phyloP scores from a whole-genome alignment of 2,329 filamentous ascomycete species.

The Cladosporium sp. region DNA sequence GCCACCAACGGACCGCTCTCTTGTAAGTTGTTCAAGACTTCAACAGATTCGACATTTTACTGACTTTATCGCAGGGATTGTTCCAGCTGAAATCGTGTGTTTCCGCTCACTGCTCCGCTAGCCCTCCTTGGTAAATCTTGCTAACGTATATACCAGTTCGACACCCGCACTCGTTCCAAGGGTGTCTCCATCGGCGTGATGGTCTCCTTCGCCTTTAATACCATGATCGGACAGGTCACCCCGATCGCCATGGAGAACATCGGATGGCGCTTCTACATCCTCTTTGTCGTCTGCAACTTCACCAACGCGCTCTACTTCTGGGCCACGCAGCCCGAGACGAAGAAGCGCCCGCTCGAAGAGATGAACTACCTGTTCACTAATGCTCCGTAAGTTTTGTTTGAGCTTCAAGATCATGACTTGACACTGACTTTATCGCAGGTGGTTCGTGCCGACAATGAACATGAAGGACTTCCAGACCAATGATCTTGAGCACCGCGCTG shows the following conservation, averaged over 20 bases:
- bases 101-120: neutral
- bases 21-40: constrained; percentile 30
- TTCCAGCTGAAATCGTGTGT: constrained; percentile 34
- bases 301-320: constrained; percentile 67
- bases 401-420: constrained; percentile 17
- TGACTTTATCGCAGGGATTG: constrained; percentile 13
- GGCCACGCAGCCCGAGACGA: constrained; percentile 63
- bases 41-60: neutral
- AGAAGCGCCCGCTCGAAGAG: constrained; percentile 61
- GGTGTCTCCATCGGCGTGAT: constrained; percentile 72
- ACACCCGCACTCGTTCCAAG: constrained; percentile 70
- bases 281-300: constrained; percentile 67
- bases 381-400: constrained; percentile 20
- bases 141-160: constrained; percentile 66
- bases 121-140: constrained; percentile 40
- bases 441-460: constrained; percentile 56
- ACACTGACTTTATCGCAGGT: constrained; percentile 25
- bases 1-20: constrained; percentile 65
- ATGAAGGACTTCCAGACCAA: constrained; percentile 49
- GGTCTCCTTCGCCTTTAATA: constrained; percentile 68
- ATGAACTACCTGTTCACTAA: constrained; percentile 62
- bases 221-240: constrained; percentile 68
- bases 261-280: constrained; percentile 55
- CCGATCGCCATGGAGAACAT: constrained; percentile 54
- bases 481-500: constrained; percentile 57